These are phyloP conservation scores for Liquidambar formosana DNA, from an alignment of 164 flowering plant species.

Conservation along the genomic window DNA sequence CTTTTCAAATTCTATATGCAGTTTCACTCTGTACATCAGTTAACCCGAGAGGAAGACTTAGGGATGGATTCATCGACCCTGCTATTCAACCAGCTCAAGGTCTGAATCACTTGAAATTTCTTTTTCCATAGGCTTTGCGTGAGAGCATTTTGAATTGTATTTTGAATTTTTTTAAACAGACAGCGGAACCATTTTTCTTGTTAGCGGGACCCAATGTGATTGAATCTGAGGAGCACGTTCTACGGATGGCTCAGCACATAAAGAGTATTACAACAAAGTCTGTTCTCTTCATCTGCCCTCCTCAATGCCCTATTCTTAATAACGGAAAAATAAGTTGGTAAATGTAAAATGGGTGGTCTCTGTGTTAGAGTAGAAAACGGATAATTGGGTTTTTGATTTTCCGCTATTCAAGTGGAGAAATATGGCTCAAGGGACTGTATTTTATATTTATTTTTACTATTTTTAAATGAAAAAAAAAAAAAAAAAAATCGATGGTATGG, in stretches of 20 bases:
- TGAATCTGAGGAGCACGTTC: conserved; percentile 91
- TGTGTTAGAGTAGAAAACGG: too few relatives aligned
- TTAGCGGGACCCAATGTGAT: conserved; percentile 98
- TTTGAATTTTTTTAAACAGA: conserved; percentile 30
- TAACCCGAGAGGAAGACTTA: too few relatives aligned
- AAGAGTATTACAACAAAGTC: conserved; percentile 78
- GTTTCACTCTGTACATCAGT: too few relatives aligned
- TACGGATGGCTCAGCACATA: conserved; percentile 76
- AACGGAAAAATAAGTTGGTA: too few relatives aligned
- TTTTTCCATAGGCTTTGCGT: too few relatives aligned
- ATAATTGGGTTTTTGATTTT: not conserved
- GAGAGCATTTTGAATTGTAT: too few relatives aligned
- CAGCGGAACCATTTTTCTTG: conserved; percentile 84
- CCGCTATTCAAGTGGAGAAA: not conserved
- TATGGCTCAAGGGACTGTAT: not conserved
- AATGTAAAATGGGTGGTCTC: too few relatives aligned
- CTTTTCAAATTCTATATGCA: too few relatives aligned
- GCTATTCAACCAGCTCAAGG: conserved; percentile 73
- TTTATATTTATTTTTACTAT: too few relatives aligned
- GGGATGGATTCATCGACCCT: conserved; percentile 42
- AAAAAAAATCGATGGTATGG: too few relatives aligned
- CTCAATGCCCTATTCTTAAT: not conserved
- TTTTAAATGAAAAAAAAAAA: too few relatives aligned
- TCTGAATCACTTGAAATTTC: conserved; percentile 3
- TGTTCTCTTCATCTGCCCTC: not conserved